phyloP scores from a whole-genome alignment of 1,284 basidiomycete genomes.

The Fomitopsis schrenkii region DNA sequence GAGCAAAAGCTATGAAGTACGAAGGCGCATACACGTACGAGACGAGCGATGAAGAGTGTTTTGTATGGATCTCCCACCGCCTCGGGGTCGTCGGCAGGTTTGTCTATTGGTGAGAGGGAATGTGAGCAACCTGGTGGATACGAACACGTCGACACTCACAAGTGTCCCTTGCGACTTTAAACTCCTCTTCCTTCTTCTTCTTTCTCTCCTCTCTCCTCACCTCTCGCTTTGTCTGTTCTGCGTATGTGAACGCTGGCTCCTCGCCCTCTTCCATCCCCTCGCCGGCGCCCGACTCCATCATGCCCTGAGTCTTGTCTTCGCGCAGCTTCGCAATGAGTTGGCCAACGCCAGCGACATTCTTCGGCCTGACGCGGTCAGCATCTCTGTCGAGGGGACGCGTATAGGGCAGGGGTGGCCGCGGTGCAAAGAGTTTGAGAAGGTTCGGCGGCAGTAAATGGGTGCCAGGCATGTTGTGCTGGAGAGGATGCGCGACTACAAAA shows the following conservation, averaged over 20 bases:
- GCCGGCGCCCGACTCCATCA: slow-evolving; percentile 54
- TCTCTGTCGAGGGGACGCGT: slow-evolving; percentile 81
- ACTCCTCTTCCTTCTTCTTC: slow-evolving; percentile 77
- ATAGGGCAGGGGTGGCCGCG: slow-evolving; percentile 84
- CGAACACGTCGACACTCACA: slow-evolving; percentile 48
- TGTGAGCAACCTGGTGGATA: background rate
- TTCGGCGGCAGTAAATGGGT: slow-evolving; percentile 91
- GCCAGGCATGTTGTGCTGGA: slow-evolving; percentile 52
- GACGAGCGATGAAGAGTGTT: slow-evolving; percentile 92
- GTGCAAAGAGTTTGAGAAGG: slow-evolving; percentile 91
- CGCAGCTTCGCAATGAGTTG: slow-evolving; percentile 68
- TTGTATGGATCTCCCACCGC: slow-evolving; percentile 98
- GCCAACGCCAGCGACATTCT: slow-evolving; percentile 74
- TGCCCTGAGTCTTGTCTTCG: slow-evolving; percentile 69
- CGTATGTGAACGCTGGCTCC: slow-evolving; percentile 72
- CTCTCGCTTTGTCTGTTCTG: slow-evolving; percentile 76
- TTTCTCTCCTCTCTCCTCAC: slow-evolving; percentile 77
- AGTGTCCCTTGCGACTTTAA: slow-evolving; percentile 76
- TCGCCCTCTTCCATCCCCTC: slow-evolving; percentile 77
- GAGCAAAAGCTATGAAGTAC: background rate
- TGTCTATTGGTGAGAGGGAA: slow-evolving; percentile 49
- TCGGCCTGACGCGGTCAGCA: slow-evolving; percentile 66
- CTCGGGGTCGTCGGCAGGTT: slow-evolving; percentile 87
- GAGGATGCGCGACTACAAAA: background rate
- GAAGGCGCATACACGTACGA: slow-evolving; percentile 49